These are phyloP conservation scores for Vigna unguiculata DNA, from an alignment of 306 rosid genomes.

Conservation along the genomic window DNA sequence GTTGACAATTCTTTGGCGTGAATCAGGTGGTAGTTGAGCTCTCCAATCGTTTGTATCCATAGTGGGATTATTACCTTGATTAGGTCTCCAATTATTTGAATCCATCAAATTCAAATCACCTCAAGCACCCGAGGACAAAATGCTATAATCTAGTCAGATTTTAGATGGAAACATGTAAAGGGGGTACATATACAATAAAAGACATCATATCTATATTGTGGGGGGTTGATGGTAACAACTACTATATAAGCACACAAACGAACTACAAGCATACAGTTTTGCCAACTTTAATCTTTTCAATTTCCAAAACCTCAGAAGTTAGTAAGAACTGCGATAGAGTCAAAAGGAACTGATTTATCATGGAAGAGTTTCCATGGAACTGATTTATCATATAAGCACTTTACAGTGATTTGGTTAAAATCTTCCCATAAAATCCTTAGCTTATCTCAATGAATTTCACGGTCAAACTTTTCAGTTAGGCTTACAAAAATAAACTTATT, in stretches of 20 bases:
- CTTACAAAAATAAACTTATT: background rate
- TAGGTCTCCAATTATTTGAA: slow-evolving; percentile 52
- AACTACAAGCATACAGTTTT: slow-evolving; percentile 4
- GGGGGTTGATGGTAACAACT: background rate
- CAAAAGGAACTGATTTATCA: background rate
- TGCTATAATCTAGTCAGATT: slow-evolving; percentile 15
- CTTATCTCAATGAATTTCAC: background rate
- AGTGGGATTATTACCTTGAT: slow-evolving; percentile 53
- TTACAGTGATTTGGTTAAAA: background rate
- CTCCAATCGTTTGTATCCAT: slow-evolving; percentile 63
- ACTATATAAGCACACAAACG: background rate
- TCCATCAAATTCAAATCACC: slow-evolving; percentile 46
- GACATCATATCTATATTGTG: background rate
- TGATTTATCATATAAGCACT: background rate
- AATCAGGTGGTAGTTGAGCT: slow-evolving; percentile 48
- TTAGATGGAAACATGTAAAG: slow-evolving; percentile 28
- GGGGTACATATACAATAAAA: background rate
- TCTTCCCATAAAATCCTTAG: background rate
- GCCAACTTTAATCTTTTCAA: background rate
- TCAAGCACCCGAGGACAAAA: slow-evolving; percentile 32
- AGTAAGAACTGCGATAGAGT: background rate
- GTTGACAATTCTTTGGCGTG: slow-evolving; percentile 59
- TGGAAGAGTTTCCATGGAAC: background rate
- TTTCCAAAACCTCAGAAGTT: slow-evolving; percentile 1
- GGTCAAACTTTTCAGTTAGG: background rate